These are phyloP conservation scores for Fagopyrum esculentum DNA, from an alignment of 148 eudicot genomes.

Conservation along the genomic window DNA sequence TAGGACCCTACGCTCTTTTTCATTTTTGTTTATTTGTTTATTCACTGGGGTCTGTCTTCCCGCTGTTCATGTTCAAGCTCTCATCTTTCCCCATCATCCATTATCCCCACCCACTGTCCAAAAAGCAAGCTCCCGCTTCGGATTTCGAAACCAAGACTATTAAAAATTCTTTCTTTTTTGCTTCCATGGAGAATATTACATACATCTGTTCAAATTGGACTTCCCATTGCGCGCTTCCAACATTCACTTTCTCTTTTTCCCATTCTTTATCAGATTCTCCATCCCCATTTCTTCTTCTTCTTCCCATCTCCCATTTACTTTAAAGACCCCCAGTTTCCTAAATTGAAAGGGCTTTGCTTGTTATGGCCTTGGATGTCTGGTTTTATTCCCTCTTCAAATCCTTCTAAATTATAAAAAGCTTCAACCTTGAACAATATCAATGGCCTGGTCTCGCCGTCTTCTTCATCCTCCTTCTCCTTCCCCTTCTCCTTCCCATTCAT, in stretches of 20 bases:
- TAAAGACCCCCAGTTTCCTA: not conserved
- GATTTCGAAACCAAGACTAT: not conserved
- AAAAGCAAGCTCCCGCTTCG: conserved; percentile 10
- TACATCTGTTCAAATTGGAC: not conserved
- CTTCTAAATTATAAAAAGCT: not conserved
- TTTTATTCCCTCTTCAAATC: not conserved
- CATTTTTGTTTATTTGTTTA: not conserved
- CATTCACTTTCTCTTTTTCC: conserved; percentile 1
- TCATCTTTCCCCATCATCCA: not conserved
- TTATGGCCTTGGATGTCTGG: not conserved
- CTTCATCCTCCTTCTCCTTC: not conserved
- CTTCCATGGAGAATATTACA: not conserved
- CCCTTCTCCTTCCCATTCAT: conserved; percentile 2
- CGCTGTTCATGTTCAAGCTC: conserved; percentile 3
- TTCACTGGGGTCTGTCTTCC: not conserved
- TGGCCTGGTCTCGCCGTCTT: not conserved
- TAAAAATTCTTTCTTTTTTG: not conserved
- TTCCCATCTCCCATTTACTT: not conserved
- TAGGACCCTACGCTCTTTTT: not conserved
- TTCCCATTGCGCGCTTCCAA: not conserved
- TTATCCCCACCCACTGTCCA: not conserved
- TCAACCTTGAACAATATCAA: not conserved
- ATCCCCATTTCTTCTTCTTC: not conserved
- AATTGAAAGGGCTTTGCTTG: not conserved
- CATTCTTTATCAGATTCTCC: conserved; percentile 1